These are phyloP conservation scores for Phytophthora agathidicida DNA, from an alignment of 352 stramenopile genomes.

Conservation along the genomic window DNA sequence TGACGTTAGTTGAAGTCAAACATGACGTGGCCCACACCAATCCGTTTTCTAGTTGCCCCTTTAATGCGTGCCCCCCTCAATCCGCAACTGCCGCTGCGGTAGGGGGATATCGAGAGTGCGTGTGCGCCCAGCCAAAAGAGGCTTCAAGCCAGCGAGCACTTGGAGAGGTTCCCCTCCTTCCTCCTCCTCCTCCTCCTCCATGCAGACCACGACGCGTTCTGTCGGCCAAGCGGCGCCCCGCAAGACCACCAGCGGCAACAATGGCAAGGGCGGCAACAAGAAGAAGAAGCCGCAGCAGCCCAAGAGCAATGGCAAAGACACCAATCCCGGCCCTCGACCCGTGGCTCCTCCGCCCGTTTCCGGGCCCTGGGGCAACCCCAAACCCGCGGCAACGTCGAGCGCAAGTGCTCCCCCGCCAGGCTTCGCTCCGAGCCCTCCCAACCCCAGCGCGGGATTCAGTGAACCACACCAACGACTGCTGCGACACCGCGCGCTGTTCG, in stretches of 20 bases:
- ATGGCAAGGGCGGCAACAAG: slow-evolving; percentile 40
- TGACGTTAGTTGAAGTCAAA: background rate
- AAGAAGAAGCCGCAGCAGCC: slow-evolving; percentile 45
- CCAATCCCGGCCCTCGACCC: slow-evolving; percentile 13
- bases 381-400: slow-evolving; percentile 6
- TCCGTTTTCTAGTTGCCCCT: slow-evolving; percentile 7
- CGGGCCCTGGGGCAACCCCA: slow-evolving; percentile 37
- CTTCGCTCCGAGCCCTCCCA: slow-evolving; percentile 20
- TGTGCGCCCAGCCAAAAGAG: slow-evolving; percentile 26
- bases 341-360: slow-evolving; percentile 47
- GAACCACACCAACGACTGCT: slow-evolving; percentile 68
- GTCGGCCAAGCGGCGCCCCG: slow-evolving; percentile 14
- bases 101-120: slow-evolving; percentile 25
- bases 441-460: slow-evolving; percentile 42
- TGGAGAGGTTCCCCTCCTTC: slow-evolving; percentile 8
- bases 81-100: slow-evolving; percentile 5
- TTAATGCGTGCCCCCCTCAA: background rate
- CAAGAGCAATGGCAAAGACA: slow-evolving; percentile 29
- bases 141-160: slow-evolving; percentile 24
- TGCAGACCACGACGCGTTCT: slow-evolving; percentile 34
- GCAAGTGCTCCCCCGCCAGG: slow-evolving; percentile 37
- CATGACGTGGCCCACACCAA: background rate
- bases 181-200: slow-evolving; percentile 9
- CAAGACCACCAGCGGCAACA: slow-evolving; percentile 26
- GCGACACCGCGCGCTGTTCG: slow-evolving; percentile 80